Evolutionary conservation across 129 eudicot genomes (phyloP), one percentile per base, ranked within the genome.

Genomic region (Lonicera japonica): DNA sequence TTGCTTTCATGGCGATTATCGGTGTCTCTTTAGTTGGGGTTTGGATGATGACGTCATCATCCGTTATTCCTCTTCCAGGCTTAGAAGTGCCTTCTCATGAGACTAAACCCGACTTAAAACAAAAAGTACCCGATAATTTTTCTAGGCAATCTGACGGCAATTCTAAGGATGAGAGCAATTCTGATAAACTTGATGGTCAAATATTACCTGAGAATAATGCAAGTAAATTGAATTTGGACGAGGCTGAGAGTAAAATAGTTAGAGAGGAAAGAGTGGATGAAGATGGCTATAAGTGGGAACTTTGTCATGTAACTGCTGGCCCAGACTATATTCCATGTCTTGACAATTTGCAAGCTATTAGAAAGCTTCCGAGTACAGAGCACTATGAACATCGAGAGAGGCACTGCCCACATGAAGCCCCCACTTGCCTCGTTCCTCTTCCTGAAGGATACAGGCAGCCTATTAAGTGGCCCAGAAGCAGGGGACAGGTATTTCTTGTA

Each of bases 311-410:
- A 4, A 77, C 84, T 25, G 82, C 91, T 0, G 91, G 91, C 43
- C 79, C 84, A 0, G 91, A 84, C 53, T 84, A 84, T 46, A 84
- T 84, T 63, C 91, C 91, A 9, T 84, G 91, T 67, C 86, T 84
- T 25, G 91, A 84, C 70, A 84, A 84, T 64, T 39, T 67, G 63
- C 82, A 84, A 77, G 91, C 86, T 11, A 84, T 84, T 61, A 72
- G 66, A 65, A 77, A 74, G 54, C 91, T 84, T 70, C 83, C 65
- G 25, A 69, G 66, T 21, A 66, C 74, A 38, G 55, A 69, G 23
- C 91, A 84, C 74, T 84, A 80, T 38, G 81, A 84, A 54, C 91
- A 84, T 73, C 66, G 86, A 25, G 91, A 84, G 66, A 74, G 91
- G 23, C 91, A 84, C 69, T 84, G 91, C 70, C 91, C 91, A 45